Percentiles rank a stretch among this genome's conserved stretches.
phyloP scores from a whole-genome alignment of 352 stramenopile genomes.

The Phytopythium chamaehyphon region DNA sequence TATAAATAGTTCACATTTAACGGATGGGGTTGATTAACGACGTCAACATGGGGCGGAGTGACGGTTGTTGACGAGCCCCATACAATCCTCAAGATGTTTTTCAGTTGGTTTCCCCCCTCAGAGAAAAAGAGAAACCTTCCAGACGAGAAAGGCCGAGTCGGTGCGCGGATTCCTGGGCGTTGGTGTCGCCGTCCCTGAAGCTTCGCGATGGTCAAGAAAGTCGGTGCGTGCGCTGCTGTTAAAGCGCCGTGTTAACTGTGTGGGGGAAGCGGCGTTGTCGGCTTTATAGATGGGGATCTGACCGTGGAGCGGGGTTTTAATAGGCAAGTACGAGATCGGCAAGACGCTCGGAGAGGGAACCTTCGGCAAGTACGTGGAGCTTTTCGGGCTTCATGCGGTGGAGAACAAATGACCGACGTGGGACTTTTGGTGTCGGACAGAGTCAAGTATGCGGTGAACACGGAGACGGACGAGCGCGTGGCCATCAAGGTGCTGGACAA shows the following conservation, averaged over 20 bases:
- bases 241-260: background rate
- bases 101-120: background rate
- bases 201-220: slow-evolving; percentile 50
- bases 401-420: too few relatives aligned
- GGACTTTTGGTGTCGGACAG: slow-evolving; percentile 17
- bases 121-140: slow-evolving; percentile 1
- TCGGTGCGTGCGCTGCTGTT: slow-evolving; percentile 28
- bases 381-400: too few relatives aligned
- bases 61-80: too few relatives aligned
- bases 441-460: slow-evolving; percentile 95
- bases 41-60: too few relatives aligned
- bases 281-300: background rate
- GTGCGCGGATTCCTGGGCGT: too few relatives aligned
- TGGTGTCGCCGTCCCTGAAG: background rate
- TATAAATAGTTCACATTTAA: too few relatives aligned
- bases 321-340: slow-evolving; percentile 96
- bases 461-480: slow-evolving; percentile 92
- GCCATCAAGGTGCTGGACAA: slow-evolving; percentile 99
- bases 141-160: too few relatives aligned
- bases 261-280: background rate
- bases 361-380: slow-evolving; percentile 91
- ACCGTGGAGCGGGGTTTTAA: slow-evolving; percentile 1
- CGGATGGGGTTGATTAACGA: too few relatives aligned
- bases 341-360: slow-evolving; percentile 95
- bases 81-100: too few relatives aligned